Conservation (phyloP, 345 rosid species). For the Arabidopsis suecica region DNA sequence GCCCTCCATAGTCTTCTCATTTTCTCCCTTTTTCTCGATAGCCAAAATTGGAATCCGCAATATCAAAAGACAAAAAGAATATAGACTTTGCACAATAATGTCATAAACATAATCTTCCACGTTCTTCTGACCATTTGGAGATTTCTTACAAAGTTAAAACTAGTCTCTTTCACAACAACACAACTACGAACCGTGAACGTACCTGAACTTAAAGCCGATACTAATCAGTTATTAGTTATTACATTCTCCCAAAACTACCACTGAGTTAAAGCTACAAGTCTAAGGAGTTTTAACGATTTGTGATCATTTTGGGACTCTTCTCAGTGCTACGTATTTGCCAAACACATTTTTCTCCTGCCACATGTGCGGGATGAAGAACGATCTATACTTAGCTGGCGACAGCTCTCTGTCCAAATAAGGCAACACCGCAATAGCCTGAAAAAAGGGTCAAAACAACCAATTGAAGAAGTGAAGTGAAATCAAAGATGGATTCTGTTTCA, state of each 20-base stretch:
- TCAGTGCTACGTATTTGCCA: constrained; percentile 77
- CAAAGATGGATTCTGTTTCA: background rate
- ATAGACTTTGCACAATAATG: background rate
- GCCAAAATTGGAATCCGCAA: background rate
- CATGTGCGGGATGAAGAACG: constrained; percentile 84
- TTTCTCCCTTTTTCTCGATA: background rate
- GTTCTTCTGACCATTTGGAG: constrained; percentile 18
- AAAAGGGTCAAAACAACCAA: background rate
- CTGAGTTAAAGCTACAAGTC: constrained; percentile 24
- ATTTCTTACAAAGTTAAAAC: background rate
- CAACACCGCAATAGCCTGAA: constrained; percentile 76
- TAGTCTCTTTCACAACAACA: background rate
- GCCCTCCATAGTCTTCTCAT: background rate
- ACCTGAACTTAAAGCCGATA: constrained; percentile 28
- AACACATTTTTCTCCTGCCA: constrained; percentile 91
- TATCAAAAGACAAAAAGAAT: background rate
- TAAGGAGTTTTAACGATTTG: background rate
- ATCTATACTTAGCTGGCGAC: constrained; percentile 80
- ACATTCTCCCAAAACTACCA: constrained; percentile 22
- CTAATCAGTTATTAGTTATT: constrained; percentile 10
- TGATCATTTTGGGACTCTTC: constrained; percentile 51
- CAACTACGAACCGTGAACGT: constrained; percentile 23
- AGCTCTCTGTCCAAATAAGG: constrained; percentile 93
- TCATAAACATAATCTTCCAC: constrained; percentile 12
- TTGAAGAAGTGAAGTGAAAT: background rate